Base-by-base conservation (phyloP, 2,329 filamentous ascomycete genomes). In the Emergomyces orientalis region DNA sequence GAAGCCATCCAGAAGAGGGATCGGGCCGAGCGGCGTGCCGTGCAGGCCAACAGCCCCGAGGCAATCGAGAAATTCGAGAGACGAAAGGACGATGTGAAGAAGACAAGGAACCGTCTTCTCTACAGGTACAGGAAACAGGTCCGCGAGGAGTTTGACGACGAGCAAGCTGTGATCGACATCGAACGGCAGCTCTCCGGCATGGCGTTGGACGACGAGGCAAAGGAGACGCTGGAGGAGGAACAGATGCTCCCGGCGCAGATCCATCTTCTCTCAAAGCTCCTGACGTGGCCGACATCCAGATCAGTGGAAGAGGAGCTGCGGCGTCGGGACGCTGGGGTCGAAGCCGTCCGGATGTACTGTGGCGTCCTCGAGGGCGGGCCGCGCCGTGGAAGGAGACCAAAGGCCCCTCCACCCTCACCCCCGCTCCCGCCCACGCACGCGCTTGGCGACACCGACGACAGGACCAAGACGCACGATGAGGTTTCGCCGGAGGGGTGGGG, bases 201-300 rank as follows among this genome's bases (percentile, higher is more conserved):
- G 14, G 61, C 61, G 17, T 49, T 66, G 9, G 52, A 67, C 19
- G 56, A 68, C n/a, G 17, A 51, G 39, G 39, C 45, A 9, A 37
- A 41, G 3, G 55, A 68, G 59, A 25, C 58, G 45, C 61, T 66
- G 47, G 37, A 55, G 58, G 39, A 41, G 22, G 63, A 70, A 62
- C 63, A 66, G 61, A 27, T 49, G 60, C 66, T 70, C 47, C 63
- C 60, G 25, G 47, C 65, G 56, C 65, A 67, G 64, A 68, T 70
- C 52, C 52, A 63, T 63, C 64, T 71, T n/a, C 45, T 71, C 37
- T 60, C 67, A 64, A 68, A 49, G 4, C 65, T 70, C 45, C 65
- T 71, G 43, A 68, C 64, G 39, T 67, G 62, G 63, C 65, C 66
- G 22, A 54, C 45, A 43, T 55, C 19, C 6, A 54, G 19, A 32